These are phyloP conservation scores for Rhododendron molle DNA, from an alignment of 148 eudicot genomes.

Conservation along the genomic window DNA sequence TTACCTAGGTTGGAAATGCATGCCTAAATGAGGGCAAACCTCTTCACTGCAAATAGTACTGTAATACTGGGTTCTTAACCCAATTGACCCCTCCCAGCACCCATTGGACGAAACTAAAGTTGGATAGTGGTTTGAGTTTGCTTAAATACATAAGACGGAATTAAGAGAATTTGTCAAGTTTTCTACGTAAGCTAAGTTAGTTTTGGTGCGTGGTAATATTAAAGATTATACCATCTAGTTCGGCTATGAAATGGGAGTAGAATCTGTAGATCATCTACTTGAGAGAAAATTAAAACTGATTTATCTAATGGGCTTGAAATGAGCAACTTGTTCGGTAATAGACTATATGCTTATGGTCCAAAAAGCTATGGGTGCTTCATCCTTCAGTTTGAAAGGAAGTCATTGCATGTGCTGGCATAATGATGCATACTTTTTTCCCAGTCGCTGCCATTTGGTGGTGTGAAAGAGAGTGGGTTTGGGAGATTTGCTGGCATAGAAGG, in stretches of 20 bases:
- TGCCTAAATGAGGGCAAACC: background rate
- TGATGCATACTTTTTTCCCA: slow-evolving; percentile 21
- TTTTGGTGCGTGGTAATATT: no score
- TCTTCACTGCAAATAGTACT: background rate
- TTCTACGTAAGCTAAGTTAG: no score
- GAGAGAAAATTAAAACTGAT: background rate
- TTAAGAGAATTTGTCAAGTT: background rate
- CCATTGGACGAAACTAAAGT: background rate
- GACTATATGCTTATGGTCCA: background rate
- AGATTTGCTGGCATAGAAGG: slow-evolving; percentile 98
- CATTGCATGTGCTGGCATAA: background rate
- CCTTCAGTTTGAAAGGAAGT: background rate
- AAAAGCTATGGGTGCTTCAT: background rate
- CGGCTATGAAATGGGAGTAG: background rate
- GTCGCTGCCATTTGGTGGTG: slow-evolving; percentile 98
- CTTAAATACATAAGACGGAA: background rate
- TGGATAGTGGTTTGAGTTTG: background rate
- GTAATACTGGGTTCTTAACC: background rate
- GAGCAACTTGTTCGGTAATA: background rate
- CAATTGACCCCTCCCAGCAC: background rate
- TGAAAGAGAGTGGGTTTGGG: slow-evolving; percentile 96
- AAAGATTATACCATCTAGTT: no score
- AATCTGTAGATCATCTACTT: background rate
- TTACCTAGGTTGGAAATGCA: background rate
- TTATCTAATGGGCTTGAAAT: background rate